phyloP scores from a whole-genome alignment of 2,329 filamentous ascomycete species.

The Cryphonectria naterciae region DNA sequence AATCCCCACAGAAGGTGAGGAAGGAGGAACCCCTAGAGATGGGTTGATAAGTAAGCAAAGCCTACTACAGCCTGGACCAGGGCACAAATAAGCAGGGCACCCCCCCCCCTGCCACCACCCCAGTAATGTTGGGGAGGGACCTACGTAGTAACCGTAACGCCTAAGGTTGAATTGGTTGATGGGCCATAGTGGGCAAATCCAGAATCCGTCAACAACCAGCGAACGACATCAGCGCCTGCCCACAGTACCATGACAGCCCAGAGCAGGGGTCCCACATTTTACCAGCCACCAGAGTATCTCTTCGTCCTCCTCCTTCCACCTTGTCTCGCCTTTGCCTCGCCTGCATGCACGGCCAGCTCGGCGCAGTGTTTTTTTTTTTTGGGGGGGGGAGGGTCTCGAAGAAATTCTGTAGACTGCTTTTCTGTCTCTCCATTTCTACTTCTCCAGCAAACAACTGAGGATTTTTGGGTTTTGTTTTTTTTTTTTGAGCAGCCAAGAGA shows the following conservation, averaged over 20 bases:
- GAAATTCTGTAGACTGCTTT: not conserved
- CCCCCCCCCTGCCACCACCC: not conserved
- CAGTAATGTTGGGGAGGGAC: not conserved
- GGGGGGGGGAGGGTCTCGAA: not conserved
- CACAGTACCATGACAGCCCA: not conserved
- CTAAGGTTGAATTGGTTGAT: too few species aligned
- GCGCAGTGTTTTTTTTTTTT: too few species aligned
- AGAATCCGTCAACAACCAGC: not conserved
- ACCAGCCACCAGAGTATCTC: conserved; percentile 16
- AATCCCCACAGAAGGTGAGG: too few species aligned
- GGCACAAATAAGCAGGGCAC: too few species aligned
- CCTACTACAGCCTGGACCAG: not conserved
- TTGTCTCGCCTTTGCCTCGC: not conserved
- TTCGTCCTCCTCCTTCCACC: not conserved
- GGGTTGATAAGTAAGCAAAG: not conserved
- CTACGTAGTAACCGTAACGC: not conserved
- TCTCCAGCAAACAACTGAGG: not conserved
- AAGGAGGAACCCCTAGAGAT: not conserved
- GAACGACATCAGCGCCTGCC: not conserved
- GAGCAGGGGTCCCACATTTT: conserved; percentile 11
- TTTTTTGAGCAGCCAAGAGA: not conserved
- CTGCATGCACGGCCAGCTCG: conserved; percentile 8
- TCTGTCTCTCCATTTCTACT: not conserved
- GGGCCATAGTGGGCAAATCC: not conserved
- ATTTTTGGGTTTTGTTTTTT: too few species aligned